Evolutionary conservation across 306 rosid genomes (phyloP), one percentile per base, ranked within the genome.

Genomic region (Adenanthera pavonina): DNA sequence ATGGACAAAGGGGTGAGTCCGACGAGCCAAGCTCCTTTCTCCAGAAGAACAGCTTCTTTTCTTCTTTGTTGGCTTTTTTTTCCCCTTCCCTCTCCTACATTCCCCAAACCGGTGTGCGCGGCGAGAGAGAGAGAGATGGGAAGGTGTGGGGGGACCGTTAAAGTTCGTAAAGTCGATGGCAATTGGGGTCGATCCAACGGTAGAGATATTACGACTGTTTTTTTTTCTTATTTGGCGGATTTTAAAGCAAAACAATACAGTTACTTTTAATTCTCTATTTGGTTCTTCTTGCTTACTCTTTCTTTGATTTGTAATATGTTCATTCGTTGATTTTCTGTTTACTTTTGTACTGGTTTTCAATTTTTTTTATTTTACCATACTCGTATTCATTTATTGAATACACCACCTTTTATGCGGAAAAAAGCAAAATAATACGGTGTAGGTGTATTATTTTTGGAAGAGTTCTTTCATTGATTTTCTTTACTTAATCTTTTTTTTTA

Each of bases 161-260:
- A 83, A 78, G 47, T 86, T 15, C 1, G 0, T 30, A 69, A 19
- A 43, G 30, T 60, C n/a, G 44, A 67, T 16, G 14, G 49, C 14
- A 46, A 76, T 40, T 5, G 76, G 36, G 34, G 74, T 82, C 59
- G 64, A 86, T 91, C 94, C 2, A 41, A 86, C 87, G 86, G 88
- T 36, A 5, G 64, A 12, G 38, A 8, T n/a, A 33, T 17, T 70
- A 61, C 19, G 17, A 54, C 43, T 12, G 6, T 7, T 54, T 72
- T 79, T 64, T 40, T 44, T 49, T 33, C 3, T 59, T 59, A 20
- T 40, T 16, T 65, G 40, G 19, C 13, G 16, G 6, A 7, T 36
- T 38, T 59, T 76, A 6, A 6, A 16, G 67, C 8, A 41, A 57
- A 66, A 59, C 36, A 40, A 51, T 47, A 77, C 46, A 10, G 73